A percentile compares a stretch with the other conserved stretches of the same genome.
These are phyloP conservation scores for Pyricularia sp. DNA, from an alignment of 2,329 filamentous ascomycete species.

Conservation along the genomic window DNA sequence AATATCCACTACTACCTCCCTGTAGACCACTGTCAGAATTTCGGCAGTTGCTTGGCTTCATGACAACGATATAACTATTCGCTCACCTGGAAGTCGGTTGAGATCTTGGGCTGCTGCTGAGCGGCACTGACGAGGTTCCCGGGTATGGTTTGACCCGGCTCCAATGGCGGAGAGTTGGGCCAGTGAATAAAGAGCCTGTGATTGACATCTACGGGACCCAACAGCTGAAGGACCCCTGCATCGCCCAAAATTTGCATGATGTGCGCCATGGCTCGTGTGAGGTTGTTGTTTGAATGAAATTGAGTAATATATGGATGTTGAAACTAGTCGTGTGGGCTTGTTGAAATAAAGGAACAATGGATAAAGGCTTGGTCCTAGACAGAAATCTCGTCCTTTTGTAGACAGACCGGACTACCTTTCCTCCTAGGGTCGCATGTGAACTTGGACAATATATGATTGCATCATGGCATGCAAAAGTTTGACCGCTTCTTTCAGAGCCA, in stretches of 20 bases:
- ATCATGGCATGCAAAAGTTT: too few relatives aligned
- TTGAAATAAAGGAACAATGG: background rate
- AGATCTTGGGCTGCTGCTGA: too few relatives aligned
- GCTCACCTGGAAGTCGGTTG: background rate
- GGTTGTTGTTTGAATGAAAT: background rate
- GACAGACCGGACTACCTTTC: too few relatives aligned
- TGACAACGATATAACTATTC: background rate
- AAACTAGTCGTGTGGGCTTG: background rate
- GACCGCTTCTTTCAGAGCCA: too few relatives aligned
- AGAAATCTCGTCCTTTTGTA: too few relatives aligned
- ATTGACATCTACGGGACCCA: background rate
- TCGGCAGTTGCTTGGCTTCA: background rate
- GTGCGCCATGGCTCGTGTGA: background rate
- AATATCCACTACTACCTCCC: background rate
- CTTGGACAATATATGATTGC: too few relatives aligned
- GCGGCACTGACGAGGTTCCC: fast-evolving
- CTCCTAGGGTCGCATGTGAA: too few relatives aligned
- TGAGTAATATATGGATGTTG: background rate
- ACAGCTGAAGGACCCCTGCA: background rate
- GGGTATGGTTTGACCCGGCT: background rate
- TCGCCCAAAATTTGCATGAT: background rate
- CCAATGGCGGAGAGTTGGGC: background rate
- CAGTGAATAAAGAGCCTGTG: background rate
- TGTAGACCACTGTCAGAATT: background rate
- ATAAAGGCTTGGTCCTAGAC: too few relatives aligned